Evolutionary conservation across 345 rosid species (phyloP), one percentile per base, ranked within the genome.

Genomic region (Brassica cretica): DNA sequence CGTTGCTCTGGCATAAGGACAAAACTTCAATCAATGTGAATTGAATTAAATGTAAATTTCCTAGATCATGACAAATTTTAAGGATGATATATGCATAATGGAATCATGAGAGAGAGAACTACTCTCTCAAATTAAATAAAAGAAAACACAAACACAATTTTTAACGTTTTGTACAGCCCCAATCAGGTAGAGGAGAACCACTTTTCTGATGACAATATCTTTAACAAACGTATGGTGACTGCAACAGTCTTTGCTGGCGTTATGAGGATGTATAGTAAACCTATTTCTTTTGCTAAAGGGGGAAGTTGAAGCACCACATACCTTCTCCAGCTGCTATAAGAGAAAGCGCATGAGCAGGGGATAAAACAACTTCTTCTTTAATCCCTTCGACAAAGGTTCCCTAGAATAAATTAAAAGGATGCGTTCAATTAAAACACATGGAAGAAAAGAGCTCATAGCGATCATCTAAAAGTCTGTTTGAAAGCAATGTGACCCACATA

Each of bases 291-390:
- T 58, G 63, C 70, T 79, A 66, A 67, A 64, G 61, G 70, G 74
- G 79, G 72, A 76, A 21, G 77, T 66, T 44, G 68, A 58, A 60
- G 68, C 70, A 65, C 75, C 66, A 35, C 82, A 78, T 74, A 87
- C 99, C 99, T 96, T 96, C 99, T 79, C 99, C 99, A 81, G 99
- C 93, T 35, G 99, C 99, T 73, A 96, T 93, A 79, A 96, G 90
- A 66, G 99, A 96, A 61, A 96, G 98, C 27, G 91, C 94, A 84
- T 96, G 99, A 69, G 98, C 99, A 79, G 99, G 96, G 75, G 99
- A 96, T 81, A 96, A 81, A 21, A 96, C 99, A 82, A 93, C 99
- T 89, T 96, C 99, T 81, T 96, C 96, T 88, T 96, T 93, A 70
- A 96, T 78, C 77, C 99, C 99, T 81, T 96, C 99, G 41, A 96